phyloP scores from a whole-genome alignment of 2,329 filamentous ascomycete genomes.

The Lasiodiplodia citricola region DNA sequence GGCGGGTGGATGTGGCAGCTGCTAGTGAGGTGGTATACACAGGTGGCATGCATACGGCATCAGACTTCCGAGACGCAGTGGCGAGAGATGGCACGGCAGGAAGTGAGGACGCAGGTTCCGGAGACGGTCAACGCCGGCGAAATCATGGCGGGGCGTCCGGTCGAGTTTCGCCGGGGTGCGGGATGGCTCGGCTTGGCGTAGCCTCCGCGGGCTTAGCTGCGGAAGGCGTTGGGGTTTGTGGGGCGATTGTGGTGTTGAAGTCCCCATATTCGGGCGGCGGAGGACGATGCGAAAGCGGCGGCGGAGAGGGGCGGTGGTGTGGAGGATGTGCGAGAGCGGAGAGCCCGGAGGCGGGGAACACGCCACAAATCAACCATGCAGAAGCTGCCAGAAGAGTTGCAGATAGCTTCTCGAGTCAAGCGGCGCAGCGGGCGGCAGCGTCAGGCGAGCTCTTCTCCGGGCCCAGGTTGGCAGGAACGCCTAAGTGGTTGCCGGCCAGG shows the following conservation, averaged over 20 bases:
- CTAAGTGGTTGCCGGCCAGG: neutral
- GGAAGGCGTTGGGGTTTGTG: neutral
- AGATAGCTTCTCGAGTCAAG: neutral
- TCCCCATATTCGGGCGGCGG: neutral
- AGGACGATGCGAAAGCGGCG: neutral
- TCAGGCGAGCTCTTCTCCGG: neutral
- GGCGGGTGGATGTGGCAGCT: neutral
- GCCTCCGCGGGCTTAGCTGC: neutral
- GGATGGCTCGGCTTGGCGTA: neutral
- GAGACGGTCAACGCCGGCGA: conserved; percentile 2
- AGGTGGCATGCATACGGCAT: neutral
- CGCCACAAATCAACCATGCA: neutral
- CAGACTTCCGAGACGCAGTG: neutral
- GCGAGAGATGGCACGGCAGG: conserved; percentile 3
- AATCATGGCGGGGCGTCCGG: conserved; percentile 1
- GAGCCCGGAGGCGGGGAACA: neutral
- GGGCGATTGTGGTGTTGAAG: neutral
- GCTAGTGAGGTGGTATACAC: neutral
- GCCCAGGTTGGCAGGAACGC: neutral
- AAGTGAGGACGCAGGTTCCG: neutral
- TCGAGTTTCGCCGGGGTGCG: neutral
- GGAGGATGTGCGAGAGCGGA: neutral
- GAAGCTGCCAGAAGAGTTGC: neutral
- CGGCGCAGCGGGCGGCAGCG: neutral
- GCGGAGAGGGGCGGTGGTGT: neutral